phyloP scores from a whole-genome alignment of 1,284 basidiomycete genomes.

The Ganoderma multipileum region DNA sequence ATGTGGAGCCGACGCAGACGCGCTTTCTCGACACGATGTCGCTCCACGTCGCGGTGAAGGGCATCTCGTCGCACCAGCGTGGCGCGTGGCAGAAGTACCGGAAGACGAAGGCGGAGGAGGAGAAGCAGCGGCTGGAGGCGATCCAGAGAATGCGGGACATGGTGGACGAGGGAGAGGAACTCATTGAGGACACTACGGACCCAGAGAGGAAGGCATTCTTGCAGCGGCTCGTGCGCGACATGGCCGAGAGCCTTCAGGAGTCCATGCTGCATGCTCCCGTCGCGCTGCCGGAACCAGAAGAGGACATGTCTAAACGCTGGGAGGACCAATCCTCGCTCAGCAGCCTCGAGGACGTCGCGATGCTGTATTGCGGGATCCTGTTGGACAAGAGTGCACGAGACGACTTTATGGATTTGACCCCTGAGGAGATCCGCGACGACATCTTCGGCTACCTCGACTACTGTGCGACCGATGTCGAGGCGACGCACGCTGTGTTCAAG shows the following conservation, averaged over 20 bases:
- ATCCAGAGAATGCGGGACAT: constrained; percentile 60
- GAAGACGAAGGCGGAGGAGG: constrained; percentile 63
- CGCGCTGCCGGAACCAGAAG: constrained; percentile 43
- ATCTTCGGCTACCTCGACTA: constrained; percentile 87
- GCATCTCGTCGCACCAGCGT: constrained; percentile 95
- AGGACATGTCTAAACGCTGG: constrained; percentile 73
- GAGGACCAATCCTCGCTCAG: constrained; percentile 94
- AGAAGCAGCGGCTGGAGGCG: constrained; percentile 63
- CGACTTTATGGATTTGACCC: constrained; percentile 76
- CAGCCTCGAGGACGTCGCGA: constrained; percentile 92
- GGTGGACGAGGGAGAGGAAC: constrained; percentile 54
- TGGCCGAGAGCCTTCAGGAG: constrained; percentile 46
- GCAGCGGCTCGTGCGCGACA: constrained; percentile 38
- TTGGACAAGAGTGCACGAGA: constrained; percentile 85
- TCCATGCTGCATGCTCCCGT: constrained; percentile 42
- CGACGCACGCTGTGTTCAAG: constrained; percentile 86
- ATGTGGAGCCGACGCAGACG: constrained; percentile 69
- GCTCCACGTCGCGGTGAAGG: constrained; percentile 92
- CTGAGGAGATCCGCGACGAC: constrained; percentile 70
- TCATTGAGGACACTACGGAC: constrained; percentile 48
- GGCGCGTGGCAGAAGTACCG: constrained; percentile 91
- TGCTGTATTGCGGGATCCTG: constrained; percentile 85
- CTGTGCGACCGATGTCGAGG: constrained; percentile 85
- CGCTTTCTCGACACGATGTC: constrained; percentile 97
- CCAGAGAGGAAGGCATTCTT: constrained; percentile 41